Evolutionary conservation across 2,329 filamentous ascomycete genomes (phyloP), one percentile per base, ranked within the genome.

Genomic region (Colletotrichum aenigma): DNA sequence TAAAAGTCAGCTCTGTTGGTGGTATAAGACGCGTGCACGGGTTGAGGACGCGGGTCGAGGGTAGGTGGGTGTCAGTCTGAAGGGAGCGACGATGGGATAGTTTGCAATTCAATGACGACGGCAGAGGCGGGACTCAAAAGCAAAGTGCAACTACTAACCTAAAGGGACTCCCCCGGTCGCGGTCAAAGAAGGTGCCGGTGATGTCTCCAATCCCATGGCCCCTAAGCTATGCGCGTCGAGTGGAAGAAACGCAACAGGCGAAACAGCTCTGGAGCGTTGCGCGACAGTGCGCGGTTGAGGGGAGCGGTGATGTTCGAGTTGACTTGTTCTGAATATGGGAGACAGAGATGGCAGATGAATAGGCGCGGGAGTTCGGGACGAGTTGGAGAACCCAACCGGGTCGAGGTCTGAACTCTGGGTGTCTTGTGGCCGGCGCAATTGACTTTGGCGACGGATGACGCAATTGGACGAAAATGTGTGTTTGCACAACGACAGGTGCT

Each of bases 171-270:
- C 76, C 74, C 74, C 58, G 56, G 66, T 48, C 43, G 70, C 56
- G 36, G 64, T 77, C 66, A 65, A 62, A 67, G 62, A 67, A 60
- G 70, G 34, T 76, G 60, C 66, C 64, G 66, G 64, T 71, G 66
- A 43, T 52, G 70, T 70, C 58, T 66, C 74, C 70, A 77, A 69
- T 74, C 76, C 76, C 76, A 77, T 77, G 75, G 76, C 76, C 75
- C 56, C 74, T 66, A 74, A 73, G 62, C 48, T 60, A 28, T 55
- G 56, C 55, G 56, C 56, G 55, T 36, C 21, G 15, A 66, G 56
- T 60, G 16, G 52, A 38, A 52, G 13, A 30, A 28, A 71, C 71
- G 71, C 60, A 71, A 66, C 67, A 74, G 67, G 43, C 52, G 36
- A n/a, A 30, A 30, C 38, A 66, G 67, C 67, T 64, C 67, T 66